Evolutionary conservation across 1,284 basidiomycete genomes (phyloP), one percentile per base, ranked within the genome.

Genomic region (Irpex rosettiformis): DNA sequence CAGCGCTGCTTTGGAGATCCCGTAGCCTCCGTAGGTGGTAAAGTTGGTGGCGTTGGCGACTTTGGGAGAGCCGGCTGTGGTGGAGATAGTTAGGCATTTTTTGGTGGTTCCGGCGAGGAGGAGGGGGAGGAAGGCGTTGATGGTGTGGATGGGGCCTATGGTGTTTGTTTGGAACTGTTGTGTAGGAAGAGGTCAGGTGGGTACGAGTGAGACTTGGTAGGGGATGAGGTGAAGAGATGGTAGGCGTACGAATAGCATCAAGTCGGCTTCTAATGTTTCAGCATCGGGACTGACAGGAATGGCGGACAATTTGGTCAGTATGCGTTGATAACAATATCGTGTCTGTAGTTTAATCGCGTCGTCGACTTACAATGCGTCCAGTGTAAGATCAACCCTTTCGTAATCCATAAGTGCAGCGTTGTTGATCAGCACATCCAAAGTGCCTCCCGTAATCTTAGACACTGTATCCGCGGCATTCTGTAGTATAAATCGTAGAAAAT

Each of bases 51-150:
- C 21, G 28, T n/a, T n/a, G 11, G 33, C 30, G 11, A 54, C 58
- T 6, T 72, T 70, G 1, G 61, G 37, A 52, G 73, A 70, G 7
- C 59, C 74, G 8, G 68, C 37, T 2, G 64, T 69, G 37, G 61
- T 70, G 58, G 61, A 65, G 55, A 75, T 55, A 3, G 64, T 66
- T 10, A 54, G 2, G 52, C 13, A n/a, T 25, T 40, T 40, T 66
- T 78, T 78, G 25, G 62, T 54, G 4, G 63, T 27, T 11, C 77
- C 72, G 13, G 66, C 67, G 25, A 66, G 67, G 25, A 79, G 65
- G 42, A 79, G 71, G 16, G 77, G 76, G 4, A 54, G 33, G 30
- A 54, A 79, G 10, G 67, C 67, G 63, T 76, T 77, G 57, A 65
- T 76, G 25, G 70, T 70, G 61, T 72, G 69, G 3, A 76, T 66